Percentiles rank a stretch among this genome's conserved stretches.
Evolutionary conservation across 225 moss, liverwort and hornwort species (phyloP).

Genomic region (Ulota crispa): DNA sequence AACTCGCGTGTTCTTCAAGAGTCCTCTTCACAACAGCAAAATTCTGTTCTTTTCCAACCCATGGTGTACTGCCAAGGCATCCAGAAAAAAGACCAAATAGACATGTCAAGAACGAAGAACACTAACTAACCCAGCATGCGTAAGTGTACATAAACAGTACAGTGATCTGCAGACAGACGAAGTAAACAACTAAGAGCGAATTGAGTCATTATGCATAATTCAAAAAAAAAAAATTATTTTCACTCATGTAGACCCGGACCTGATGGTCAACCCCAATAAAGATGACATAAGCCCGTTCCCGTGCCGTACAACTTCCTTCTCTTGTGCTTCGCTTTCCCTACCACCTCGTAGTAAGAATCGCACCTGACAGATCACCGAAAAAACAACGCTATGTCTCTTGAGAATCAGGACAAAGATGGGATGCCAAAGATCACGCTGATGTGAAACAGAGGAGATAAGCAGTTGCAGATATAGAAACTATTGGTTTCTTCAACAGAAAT

Average conservation of each 20-base stretch:
- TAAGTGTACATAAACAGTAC: no score
- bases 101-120: background rate
- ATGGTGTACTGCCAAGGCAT: constrained; percentile 53
- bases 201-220: background rate
- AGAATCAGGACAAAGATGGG: background rate
- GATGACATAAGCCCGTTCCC: constrained; percentile 76
- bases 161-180: background rate
- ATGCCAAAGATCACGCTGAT: constrained; percentile 1
- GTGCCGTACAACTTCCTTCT: constrained; percentile 74
- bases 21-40: constrained; percentile 86
- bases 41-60: constrained; percentile 74
- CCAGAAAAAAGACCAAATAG: constrained; percentile 12
- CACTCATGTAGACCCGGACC: constrained; percentile 39
- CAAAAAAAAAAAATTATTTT: background rate
- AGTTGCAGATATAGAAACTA: background rate
- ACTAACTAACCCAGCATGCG: background rate
- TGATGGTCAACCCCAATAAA: constrained; percentile 80
- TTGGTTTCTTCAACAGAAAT: background rate
- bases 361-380: constrained; percentile 54
- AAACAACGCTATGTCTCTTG: constrained; percentile 7
- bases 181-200: background rate
- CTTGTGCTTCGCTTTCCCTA: constrained; percentile 78
- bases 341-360: constrained; percentile 93
- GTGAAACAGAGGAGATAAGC: background rate
- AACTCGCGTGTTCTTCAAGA: constrained; percentile 85